phyloP scores from a whole-genome alignment of 176 grass and related monocot species.

The Zoysia japonica region DNA sequence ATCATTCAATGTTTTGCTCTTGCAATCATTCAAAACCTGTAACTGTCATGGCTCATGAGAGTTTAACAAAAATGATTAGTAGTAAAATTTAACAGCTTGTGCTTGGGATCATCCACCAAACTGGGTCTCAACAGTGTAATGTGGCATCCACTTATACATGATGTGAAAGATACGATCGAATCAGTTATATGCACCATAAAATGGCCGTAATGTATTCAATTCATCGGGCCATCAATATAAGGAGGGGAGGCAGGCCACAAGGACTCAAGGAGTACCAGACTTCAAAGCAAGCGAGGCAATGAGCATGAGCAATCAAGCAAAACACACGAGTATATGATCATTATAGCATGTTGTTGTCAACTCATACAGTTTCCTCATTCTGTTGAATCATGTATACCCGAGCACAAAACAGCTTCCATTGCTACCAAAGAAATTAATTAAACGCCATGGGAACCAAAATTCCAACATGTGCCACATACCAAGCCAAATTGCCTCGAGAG shows the following conservation, averaged over 20 bases:
- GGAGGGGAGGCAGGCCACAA: no score
- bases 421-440: not conserved
- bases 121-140: not conserved
- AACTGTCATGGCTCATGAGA: not conserved
- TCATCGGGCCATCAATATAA: no score
- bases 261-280: no score
- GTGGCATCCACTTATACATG: not conserved
- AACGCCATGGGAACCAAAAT: not conserved
- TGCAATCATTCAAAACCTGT: conserved; percentile 12
- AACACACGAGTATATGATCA: not conserved
- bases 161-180: not conserved
- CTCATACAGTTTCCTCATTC: not conserved
- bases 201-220: not conserved
- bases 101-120: not conserved
- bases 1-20: not conserved
- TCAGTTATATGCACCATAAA: not conserved
- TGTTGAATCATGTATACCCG: not conserved
- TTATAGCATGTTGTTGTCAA: not conserved
- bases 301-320: no score
- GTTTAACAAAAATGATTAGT: not conserved
- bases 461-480: not conserved
- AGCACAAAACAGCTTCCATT: not conserved
- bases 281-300: no score
- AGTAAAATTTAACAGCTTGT: not conserved
- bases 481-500: no score